Conservation (phyloP, 2,329 filamentous ascomycete genomes). For the Hypoxylon sp. region DNA sequence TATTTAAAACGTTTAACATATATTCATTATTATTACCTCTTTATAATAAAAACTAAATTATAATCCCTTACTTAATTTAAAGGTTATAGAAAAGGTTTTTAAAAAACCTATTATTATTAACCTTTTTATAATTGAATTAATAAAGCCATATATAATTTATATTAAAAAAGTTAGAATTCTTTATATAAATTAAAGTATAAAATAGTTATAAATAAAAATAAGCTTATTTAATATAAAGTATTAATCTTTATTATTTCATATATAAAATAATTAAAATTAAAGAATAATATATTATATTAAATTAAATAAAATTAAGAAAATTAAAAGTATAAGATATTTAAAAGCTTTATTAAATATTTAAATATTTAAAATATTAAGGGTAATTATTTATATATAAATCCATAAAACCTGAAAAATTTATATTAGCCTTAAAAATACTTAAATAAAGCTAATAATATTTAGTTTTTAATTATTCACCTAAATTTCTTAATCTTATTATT, state of each 20-base stretch:
- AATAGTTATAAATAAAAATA: conserved; percentile 7
- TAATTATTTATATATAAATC: too few relatives aligned
- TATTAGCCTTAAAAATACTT: background rate
- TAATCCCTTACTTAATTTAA: background rate
- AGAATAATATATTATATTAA: background rate
- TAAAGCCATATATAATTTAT: background rate
- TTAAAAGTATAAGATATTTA: background rate
- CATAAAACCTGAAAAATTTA: too few relatives aligned
- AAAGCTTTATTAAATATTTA: too few relatives aligned
- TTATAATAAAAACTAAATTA: background rate
- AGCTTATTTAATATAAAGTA: background rate
- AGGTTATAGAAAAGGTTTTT: background rate
- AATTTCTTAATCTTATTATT: too few relatives aligned
- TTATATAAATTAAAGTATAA: background rate
- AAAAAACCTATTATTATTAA: background rate
- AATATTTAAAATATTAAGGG: too few relatives aligned
- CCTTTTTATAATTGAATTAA: background rate
- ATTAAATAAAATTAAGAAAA: background rate
- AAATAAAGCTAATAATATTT: background rate
- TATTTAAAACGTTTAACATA: background rate
- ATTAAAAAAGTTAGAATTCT: background rate
- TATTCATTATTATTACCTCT: conserved; percentile 3
- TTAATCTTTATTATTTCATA: background rate
- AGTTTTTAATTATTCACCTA: background rate
- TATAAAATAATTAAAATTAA: background rate